These are phyloP conservation scores for Ceriops decandra DNA, from an alignment of 345 rosid genomes.

Conservation along the genomic window DNA sequence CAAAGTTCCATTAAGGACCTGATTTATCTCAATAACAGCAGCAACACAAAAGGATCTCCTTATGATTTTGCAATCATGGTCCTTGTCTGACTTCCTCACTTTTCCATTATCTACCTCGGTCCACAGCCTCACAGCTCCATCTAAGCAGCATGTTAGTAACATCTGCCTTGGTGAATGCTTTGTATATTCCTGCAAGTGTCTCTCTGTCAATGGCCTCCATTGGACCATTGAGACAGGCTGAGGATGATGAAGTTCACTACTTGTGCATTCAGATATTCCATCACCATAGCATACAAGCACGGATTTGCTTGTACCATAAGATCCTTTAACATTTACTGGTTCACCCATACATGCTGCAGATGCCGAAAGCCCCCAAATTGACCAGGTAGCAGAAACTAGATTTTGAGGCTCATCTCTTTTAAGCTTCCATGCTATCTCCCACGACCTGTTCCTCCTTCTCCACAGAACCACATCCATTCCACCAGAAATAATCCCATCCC, in stretches of 20 bases:
- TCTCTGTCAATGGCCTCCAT: slow-evolving; percentile 66
- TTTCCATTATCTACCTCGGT: slow-evolving; percentile 64
- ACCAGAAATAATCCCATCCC: slow-evolving; percentile 78
- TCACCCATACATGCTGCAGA: slow-evolving; percentile 44
- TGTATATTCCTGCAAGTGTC: slow-evolving; percentile 30
- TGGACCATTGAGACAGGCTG: slow-evolving; percentile 69
- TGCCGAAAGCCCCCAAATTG: slow-evolving; percentile 67
- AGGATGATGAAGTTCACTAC: slow-evolving; percentile 58
- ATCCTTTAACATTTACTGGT: slow-evolving; percentile 25
- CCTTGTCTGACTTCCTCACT: slow-evolving; percentile 49
- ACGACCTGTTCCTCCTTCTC: slow-evolving; percentile 63
- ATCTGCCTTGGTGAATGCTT: slow-evolving; percentile 41
- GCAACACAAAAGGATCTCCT: slow-evolving; percentile 52
- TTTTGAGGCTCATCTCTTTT: slow-evolving; percentile 54
- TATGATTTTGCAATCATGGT: slow-evolving; percentile 36
- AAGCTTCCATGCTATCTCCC: slow-evolving; percentile 92
- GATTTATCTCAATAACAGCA: slow-evolving; percentile 73
- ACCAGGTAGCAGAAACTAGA: slow-evolving; percentile 82
- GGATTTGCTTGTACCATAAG: slow-evolving; percentile 37
- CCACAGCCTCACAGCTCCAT: slow-evolving; percentile 90
- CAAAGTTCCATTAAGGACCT: slow-evolving; percentile 49
- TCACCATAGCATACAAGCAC: slow-evolving; percentile 49
- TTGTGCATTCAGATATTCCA: slow-evolving; percentile 43
- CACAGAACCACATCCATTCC: slow-evolving; percentile 72
- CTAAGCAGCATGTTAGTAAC: slow-evolving; percentile 80